A percentile compares a stretch with the other conserved stretches of the same genome.
Conservation (phyloP, 2,329 filamentous ascomycete genomes). For the Cytospora chrysosperma region DNA sequence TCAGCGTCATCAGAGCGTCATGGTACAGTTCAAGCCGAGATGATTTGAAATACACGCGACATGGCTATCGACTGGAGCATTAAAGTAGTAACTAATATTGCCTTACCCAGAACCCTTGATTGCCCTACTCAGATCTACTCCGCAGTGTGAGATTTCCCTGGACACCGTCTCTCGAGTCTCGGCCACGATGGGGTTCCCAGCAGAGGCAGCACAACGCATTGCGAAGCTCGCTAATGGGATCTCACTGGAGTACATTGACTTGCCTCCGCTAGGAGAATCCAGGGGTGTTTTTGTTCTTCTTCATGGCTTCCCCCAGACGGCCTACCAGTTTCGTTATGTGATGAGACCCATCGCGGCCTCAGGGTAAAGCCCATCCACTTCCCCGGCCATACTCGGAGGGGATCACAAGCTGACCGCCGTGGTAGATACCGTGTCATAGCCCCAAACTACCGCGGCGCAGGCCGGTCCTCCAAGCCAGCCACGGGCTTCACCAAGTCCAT, state of each 20-base stretch:
- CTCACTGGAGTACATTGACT: background rate
- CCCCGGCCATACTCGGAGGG: rapidly evolving
- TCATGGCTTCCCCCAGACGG: constrained; percentile 48
- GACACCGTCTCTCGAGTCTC: too few relatives aligned
- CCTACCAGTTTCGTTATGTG: constrained; percentile 43
- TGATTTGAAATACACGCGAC: background rate
- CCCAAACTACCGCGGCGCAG: constrained; percentile 42
- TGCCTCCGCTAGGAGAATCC: too few relatives aligned
- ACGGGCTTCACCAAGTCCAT: constrained; percentile 40
- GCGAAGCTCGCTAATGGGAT: background rate
- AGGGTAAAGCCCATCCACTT: constrained; percentile 29
- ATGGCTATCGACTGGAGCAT: background rate
- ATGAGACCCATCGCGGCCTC: constrained; percentile 35
- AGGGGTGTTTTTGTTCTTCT: constrained; percentile 43
- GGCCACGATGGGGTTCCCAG: background rate
- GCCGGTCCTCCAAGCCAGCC: constrained; percentile 36
- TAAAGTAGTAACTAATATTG: background rate
- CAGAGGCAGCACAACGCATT: background rate
- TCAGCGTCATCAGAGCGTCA: background rate
- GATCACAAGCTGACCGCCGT: too few relatives aligned
- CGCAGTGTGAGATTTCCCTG: too few relatives aligned
- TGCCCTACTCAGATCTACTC: too few relatives aligned
- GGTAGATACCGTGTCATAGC: constrained; percentile 35
- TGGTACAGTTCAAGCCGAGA: too few relatives aligned
- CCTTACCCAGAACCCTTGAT: background rate